phyloP scores from a whole-genome alignment of 108 stramenopile genomes.

The Parmales sp. region DNA sequence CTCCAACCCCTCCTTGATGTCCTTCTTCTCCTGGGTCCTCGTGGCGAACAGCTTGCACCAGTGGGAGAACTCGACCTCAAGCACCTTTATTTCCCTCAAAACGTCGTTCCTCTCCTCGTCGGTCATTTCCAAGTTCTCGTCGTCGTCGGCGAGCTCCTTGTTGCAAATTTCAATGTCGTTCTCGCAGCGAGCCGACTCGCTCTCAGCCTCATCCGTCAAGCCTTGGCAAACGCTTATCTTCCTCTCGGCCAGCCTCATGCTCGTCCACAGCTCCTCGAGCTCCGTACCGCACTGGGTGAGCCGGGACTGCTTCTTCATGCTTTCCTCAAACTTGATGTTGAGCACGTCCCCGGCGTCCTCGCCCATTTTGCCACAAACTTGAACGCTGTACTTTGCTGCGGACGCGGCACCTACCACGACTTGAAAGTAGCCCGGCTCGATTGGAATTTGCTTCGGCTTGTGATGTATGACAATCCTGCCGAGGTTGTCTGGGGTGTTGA shows the following conservation, averaged over 20 bases:
- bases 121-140: slow-evolving; percentile 19
- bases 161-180: slow-evolving; percentile 16
- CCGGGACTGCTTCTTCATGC: slow-evolving; percentile 7
- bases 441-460: slow-evolving; percentile 20
- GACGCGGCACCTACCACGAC: slow-evolving; percentile 30
- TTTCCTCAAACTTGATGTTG: not conserved
- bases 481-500: slow-evolving; percentile 18
- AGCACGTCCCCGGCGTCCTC: not conserved
- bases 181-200: slow-evolving; percentile 14
- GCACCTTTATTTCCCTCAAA: slow-evolving; percentile 8
- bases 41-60: slow-evolving; percentile 28
- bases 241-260: slow-evolving; percentile 24
- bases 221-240: slow-evolving; percentile 20
- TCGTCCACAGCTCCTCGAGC: slow-evolving; percentile 16
- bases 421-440: slow-evolving; percentile 19
- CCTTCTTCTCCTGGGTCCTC: slow-evolving; percentile 20
- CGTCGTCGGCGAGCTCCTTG: slow-evolving; percentile 19
- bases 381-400: slow-evolving; percentile 18
- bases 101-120: slow-evolving; percentile 16
- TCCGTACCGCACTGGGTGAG: not conserved
- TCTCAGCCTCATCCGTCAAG: slow-evolving; percentile 26
- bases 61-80: slow-evolving; percentile 28
- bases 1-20: slow-evolving; percentile 19
- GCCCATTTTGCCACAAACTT: slow-evolving; percentile 12
- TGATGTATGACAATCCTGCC: slow-evolving; percentile 24